Evolutionary conservation across 1,139 yeast genomes (phyloP), one percentile per base, ranked within the genome.

Genomic region (Magnusiomyces suaveolens): DNA sequence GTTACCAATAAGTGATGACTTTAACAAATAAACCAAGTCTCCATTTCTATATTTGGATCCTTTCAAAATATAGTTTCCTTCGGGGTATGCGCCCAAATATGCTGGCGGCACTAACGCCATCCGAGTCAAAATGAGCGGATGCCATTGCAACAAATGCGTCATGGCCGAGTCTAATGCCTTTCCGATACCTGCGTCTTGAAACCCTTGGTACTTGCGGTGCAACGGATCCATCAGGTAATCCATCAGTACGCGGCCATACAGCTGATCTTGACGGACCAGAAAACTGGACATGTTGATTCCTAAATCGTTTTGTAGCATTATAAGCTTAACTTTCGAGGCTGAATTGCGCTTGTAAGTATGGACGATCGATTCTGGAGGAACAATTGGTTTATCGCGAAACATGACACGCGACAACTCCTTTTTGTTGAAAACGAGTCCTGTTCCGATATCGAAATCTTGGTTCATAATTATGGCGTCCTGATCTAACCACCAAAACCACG

Each of bases 121-220:
- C 63, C 81, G 82, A 53, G 85, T 77, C 62, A 88, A 75, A 39
- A 86, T 70, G 46, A 79, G 80, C n/a, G 96, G 96, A 66, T 88
- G 96, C 96, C 96, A 88, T 69, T 87, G 96, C 59, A 87, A 75
- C 54, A 87, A 75, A 67, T 88, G 96, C 2, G 88, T 78, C 46
- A 87, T 64, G 0, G 88, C 84, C 18, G 70, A 68, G 53, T 69
- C 70, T 24, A 64, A 54, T 24, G 64, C 65, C 20, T 70, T 66
- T 52, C 63, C 62, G 29, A 81, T 77, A 57, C 82, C 84, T 2
- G 83, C 80, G 65, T 72, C 51, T n/a, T 80, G 79, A 70, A 85
- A 84, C 66, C 80, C 82, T 24, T 74, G 76, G 68, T 85, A 88
- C 52, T 76, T 75, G 65, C 83, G 77, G 63, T 81, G 83, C 54